Evolutionary conservation across 2,329 filamentous ascomycete genomes (phyloP).

Genomic region (Thielaviopsis ethacetica): DNA sequence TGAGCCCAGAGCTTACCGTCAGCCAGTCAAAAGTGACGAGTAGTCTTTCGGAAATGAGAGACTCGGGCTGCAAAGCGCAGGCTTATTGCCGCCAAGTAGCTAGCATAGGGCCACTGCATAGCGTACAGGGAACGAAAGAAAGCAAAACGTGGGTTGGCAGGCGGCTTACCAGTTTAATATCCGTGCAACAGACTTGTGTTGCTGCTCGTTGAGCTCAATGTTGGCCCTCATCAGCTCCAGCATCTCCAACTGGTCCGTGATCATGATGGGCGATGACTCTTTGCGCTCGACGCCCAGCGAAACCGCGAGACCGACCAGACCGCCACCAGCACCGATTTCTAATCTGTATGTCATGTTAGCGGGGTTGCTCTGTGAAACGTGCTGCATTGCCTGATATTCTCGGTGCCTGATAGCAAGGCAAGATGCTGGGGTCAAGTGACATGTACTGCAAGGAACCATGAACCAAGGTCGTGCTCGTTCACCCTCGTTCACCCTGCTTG

Average conservation of each 20-base stretch:
- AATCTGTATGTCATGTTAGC: slow-evolving; percentile 36
- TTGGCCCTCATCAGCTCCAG: slow-evolving; percentile 72
- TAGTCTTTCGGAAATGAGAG: background rate
- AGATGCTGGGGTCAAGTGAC: background rate
- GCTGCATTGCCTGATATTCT: background rate
- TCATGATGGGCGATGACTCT: slow-evolving; percentile 38
- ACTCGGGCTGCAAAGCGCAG: background rate
- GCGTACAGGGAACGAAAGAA: background rate
- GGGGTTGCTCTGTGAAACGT: background rate
- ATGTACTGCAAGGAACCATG: background rate
- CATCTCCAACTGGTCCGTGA: slow-evolving; percentile 86
- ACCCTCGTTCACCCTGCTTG: too few species aligned
- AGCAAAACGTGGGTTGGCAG: background rate
- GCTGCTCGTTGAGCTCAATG: slow-evolving; percentile 61
- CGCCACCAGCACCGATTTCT: slow-evolving; percentile 83
- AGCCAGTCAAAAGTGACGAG: background rate
- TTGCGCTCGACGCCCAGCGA: slow-evolving; percentile 31
- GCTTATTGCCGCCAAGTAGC: too few species aligned
- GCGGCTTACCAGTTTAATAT: slow-evolving; percentile 63
- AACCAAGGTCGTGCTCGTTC: background rate
- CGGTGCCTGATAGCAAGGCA: background rate
- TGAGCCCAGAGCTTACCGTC: background rate
- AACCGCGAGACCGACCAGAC: slow-evolving; percentile 58
- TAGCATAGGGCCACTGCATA: too few species aligned
- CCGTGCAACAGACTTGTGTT: slow-evolving; percentile 43